Evolutionary conservation across 2,329 filamentous ascomycete genomes (phyloP).

Genomic region (Penicillium corylophilum): DNA sequence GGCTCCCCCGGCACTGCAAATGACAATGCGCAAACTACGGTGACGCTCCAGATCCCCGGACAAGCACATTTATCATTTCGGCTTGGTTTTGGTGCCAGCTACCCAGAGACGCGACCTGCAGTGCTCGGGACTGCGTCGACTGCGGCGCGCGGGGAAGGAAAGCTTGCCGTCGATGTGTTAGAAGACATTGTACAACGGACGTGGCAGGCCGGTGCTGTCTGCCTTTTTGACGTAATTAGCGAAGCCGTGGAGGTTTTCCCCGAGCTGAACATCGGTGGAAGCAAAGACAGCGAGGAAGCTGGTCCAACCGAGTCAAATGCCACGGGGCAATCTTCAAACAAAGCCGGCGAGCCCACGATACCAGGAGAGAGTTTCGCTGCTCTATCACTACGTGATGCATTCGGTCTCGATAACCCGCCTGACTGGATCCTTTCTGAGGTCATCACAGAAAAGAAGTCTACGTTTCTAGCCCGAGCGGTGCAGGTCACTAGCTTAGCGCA

Average conservation of each 20-base stretch:
- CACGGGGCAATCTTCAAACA: slow-evolving; percentile 4
- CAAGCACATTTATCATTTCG: slow-evolving; percentile 49
- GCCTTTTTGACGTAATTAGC: slow-evolving; percentile 88
- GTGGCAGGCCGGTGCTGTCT: slow-evolving; percentile 73
- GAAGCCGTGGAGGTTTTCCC: slow-evolving; percentile 51
- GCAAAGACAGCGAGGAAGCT: slow-evolving; percentile 12
- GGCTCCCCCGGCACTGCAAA: slow-evolving; percentile 19
- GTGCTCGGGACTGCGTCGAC: slow-evolving; percentile 78
- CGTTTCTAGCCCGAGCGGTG: slow-evolving; percentile 78
- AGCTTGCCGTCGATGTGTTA: slow-evolving; percentile 67
- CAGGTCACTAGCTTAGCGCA: slow-evolving; percentile 67
- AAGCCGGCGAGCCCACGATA: neutral
- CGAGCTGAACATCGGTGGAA: slow-evolving; percentile 54
- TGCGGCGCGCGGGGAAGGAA: slow-evolving; percentile 69
- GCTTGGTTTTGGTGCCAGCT: slow-evolving; percentile 67
- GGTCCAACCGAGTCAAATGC: slow-evolving; percentile 3
- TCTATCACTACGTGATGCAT: slow-evolving; percentile 28
- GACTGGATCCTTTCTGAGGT: slow-evolving; percentile 73
- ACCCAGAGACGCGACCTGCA: slow-evolving; percentile 71
- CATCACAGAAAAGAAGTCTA: slow-evolving; percentile 78
- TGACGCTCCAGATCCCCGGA: slow-evolving; percentile 67
- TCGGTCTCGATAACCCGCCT: slow-evolving; percentile 45
- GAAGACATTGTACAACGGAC: slow-evolving; percentile 64
- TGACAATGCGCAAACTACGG: slow-evolving; percentile 37
- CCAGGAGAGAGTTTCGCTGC: slow-evolving; percentile 25